Evolutionary conservation across 805 yeast genomes (phyloP).

Genomic region (Candida maris): DNA sequence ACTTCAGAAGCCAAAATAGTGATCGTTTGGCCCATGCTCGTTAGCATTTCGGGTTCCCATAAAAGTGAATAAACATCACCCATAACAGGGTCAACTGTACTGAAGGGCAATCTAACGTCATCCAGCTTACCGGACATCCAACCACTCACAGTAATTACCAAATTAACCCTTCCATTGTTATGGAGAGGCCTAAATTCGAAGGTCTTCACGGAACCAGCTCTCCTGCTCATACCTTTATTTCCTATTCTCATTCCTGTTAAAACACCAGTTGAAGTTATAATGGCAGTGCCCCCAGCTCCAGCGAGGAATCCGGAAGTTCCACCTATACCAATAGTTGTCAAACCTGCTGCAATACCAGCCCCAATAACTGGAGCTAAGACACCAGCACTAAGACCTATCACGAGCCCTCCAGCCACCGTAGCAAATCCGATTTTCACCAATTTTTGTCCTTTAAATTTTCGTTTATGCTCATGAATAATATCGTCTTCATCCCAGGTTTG

Average conservation of each 20-base stretch:
- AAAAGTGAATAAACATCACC: conserved; percentile 89
- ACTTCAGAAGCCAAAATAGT: conserved; percentile 91
- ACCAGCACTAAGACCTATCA: conserved; percentile 93
- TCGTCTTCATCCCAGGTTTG: conserved; percentile 72
- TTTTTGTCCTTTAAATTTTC: conserved; percentile 59
- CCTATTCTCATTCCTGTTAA: conserved; percentile 91
- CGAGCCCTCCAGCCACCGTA: conserved; percentile 92
- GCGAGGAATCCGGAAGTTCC: conserved; percentile 94
- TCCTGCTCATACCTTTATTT: conserved; percentile 71
- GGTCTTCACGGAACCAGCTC: conserved; percentile 90
- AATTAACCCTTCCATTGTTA: conserved; percentile 81
- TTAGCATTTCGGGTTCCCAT: conserved; percentile 98
- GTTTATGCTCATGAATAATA: conserved; percentile 68
- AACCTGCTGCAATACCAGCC: conserved; percentile 96
- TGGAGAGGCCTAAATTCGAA: conserved; percentile 92
- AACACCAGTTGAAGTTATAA: conserved; percentile 89
- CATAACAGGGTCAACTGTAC: conserved; percentile 96
- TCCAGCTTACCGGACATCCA: conserved; percentile 97
- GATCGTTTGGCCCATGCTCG: conserved; percentile 94
- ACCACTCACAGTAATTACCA: conserved; percentile 87
- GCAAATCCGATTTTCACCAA: conserved; percentile 90
- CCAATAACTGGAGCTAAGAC: conserved; percentile 96
- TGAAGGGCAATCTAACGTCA: conserved; percentile 93
- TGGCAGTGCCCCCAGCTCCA: conserved; percentile 94
- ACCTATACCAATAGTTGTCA: conserved; percentile 88